phyloP scores from a whole-genome alignment of 768 basidiomycete species.

The Phaffia australis region DNA sequence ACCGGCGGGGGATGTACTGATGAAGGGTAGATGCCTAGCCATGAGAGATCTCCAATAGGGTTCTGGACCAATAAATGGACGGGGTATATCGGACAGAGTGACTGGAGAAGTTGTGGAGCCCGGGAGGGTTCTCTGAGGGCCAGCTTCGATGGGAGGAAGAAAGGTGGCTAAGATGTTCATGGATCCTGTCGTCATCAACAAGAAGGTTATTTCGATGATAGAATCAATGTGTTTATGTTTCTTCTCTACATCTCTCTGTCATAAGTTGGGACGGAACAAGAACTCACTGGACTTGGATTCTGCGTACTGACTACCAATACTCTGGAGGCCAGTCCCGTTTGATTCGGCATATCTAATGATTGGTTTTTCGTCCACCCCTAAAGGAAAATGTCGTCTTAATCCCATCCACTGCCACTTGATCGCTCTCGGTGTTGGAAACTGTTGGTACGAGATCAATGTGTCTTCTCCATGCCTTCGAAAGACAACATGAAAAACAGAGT shows the following conservation, averaged over 20 bases:
- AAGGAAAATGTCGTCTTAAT: constrained; percentile 14
- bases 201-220: no score
- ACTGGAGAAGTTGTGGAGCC: no score
- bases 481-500: neutral
- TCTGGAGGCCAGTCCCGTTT: constrained; percentile 7
- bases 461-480: constrained; percentile 10
- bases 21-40: no score
- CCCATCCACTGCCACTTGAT: constrained; percentile 22
- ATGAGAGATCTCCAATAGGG: no score
- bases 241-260: no score
- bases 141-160: no score
- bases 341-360: constrained; percentile 2
- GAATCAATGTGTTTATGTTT: neutral
- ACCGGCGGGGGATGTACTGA: no score
- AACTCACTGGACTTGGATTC: neutral
- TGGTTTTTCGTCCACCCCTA: neutral
- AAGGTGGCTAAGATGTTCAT: no score
- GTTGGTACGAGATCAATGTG: constrained; percentile 12
- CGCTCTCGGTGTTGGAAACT: neutral
- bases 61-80: no score
- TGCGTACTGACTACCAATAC: neutral
- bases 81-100: no score
- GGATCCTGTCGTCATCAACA: no score
- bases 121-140: no score
- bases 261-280: neutral